Evolutionary conservation across 2,329 filamentous ascomycete genomes (phyloP), one percentile per base, ranked within the genome.

Genomic region (Penicillium capsulatum): DNA sequence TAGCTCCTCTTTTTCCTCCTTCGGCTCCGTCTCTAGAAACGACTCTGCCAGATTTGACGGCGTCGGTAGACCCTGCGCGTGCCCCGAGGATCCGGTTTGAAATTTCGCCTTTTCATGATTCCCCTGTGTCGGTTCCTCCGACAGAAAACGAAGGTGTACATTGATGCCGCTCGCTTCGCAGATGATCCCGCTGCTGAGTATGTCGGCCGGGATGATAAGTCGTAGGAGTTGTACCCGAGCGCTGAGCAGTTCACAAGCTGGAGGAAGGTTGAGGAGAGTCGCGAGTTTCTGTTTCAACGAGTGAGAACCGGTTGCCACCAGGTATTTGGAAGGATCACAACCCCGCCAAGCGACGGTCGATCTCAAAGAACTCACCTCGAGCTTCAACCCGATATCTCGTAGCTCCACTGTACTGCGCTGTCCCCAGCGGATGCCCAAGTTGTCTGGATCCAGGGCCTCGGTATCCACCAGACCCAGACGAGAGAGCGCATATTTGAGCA

Each of bases 391-490:
- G 42, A 96, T 84, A 74, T 97, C 84, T 53, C 83, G 81, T 53
- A 96, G 82, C 64, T 95, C 90, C 31, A 96, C 76, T 1, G 85
- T 83, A 28, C 84, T 92, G 51, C 83, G 83, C 63, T 83, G 82
- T 22, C 92, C 92, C 66, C 87, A 79, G 31, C 81, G 82, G 52
- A 96, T 79, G 54, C 94, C 88, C 48, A 97, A 70, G 52, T 88
- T 87, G 50, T 92, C 88, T 46, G 92, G 76, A 58, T 96, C 86
- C 51, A 96, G 72, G 9, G 85, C 83, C 59, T 94, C 84, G 41
- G 87, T 85, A 58, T 97, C 92, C 44, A 98, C 79, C 39, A 96
- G 75, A 54, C 94, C 89, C 43, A 95, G 75, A 42, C 83, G 81
- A 16, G 84, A 84, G 29, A 98, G 73, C 34, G 83, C 87, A 71